A percentile compares a stretch with the other conserved stretches of the same genome.
Evolutionary conservation across 345 rosid species (phyloP).

Genomic region (Theobroma cacao): DNA sequence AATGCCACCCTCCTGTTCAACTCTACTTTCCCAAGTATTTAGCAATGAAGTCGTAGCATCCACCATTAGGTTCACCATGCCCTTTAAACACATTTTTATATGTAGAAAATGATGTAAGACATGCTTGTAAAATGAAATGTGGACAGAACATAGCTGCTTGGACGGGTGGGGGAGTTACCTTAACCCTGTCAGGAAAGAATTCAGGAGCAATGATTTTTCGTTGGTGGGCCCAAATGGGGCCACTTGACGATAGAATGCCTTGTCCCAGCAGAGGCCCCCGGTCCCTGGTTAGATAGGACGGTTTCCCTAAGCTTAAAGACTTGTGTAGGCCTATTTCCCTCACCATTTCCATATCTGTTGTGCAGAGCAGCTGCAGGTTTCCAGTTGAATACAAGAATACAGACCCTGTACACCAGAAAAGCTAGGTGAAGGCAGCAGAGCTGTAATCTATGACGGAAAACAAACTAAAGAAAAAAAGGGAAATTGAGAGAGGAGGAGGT

Average conservation of each 20-base stretch:
- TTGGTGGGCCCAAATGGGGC: constrained; percentile 39
- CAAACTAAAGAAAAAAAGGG: neutral
- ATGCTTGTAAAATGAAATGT: neutral
- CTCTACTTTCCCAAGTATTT: constrained; percentile 33
- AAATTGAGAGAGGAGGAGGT: neutral
- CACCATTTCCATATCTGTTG: constrained; percentile 33
- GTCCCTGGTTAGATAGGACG: constrained; percentile 41
- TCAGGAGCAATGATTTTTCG: constrained; percentile 46
- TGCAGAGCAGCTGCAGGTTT: constrained; percentile 31
- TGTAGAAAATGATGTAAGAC: neutral
- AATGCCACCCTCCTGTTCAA: constrained; percentile 14
- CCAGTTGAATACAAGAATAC: constrained; percentile 46
- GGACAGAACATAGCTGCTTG: neutral
- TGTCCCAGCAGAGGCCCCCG: constrained; percentile 43
- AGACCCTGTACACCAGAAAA: constrained; percentile 32
- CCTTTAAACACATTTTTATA: constrained; percentile 19
- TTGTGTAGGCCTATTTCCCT: constrained; percentile 39
- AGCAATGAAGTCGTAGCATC: constrained; percentile 27
- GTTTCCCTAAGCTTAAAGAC: constrained; percentile 43
- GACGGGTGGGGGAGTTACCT: constrained; percentile 28
- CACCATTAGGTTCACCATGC: constrained; percentile 40
- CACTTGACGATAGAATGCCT: constrained; percentile 44
- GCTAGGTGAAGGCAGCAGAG: neutral
- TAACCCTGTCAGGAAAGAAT: constrained; percentile 38
- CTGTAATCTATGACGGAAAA: neutral